Conservation (phyloP, 1,139 yeast species). For the Petasospora fabianii region DNA sequence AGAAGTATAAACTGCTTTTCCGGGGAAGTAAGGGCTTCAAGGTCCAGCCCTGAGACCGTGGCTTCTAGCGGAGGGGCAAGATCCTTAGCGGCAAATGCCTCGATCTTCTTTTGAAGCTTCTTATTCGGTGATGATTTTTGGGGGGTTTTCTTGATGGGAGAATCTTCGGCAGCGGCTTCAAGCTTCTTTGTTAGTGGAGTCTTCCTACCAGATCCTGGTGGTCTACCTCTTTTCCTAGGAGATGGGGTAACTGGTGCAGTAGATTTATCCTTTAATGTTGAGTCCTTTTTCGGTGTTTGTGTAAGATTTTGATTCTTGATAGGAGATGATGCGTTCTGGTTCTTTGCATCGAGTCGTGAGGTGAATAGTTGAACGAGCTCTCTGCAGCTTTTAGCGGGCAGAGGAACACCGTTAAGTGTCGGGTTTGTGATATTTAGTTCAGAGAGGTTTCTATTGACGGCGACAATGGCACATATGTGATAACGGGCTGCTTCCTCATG, state of each 20-base stretch:
- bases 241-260: slow-evolving; percentile 3
- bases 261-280: too few species aligned
- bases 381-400: slow-evolving; percentile 46
- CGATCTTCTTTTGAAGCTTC: slow-evolving; percentile 9
- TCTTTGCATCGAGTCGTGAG: slow-evolving; percentile 15
- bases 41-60: neutral
- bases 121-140: slow-evolving; percentile 1
- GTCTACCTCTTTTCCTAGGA: slow-evolving; percentile 14
- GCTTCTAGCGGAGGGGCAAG: neutral
- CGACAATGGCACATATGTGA: slow-evolving; percentile 62
- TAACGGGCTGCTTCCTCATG: slow-evolving; percentile 59
- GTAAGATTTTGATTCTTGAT: neutral
- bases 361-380: slow-evolving; percentile 16
- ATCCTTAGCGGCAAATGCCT: neutral
- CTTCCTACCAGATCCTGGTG: slow-evolving; percentile 16
- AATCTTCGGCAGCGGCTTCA: slow-evolving; percentile 18
- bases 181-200: slow-evolving; percentile 15
- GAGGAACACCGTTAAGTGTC: slow-evolving; percentile 48
- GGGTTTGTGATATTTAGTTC: slow-evolving; percentile 46
- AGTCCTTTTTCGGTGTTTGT: neutral
- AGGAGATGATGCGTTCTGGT: slow-evolving; percentile 11
- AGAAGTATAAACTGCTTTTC: slow-evolving; percentile 28
- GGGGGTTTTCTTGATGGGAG: neutral
- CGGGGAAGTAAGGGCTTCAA: slow-evolving; percentile 1
- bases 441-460: slow-evolving; percentile 48